Evolutionary conservation across 768 basidiomycete genomes (phyloP), one percentile per base, ranked within the genome.

Genomic region (Mycena haematopus): DNA sequence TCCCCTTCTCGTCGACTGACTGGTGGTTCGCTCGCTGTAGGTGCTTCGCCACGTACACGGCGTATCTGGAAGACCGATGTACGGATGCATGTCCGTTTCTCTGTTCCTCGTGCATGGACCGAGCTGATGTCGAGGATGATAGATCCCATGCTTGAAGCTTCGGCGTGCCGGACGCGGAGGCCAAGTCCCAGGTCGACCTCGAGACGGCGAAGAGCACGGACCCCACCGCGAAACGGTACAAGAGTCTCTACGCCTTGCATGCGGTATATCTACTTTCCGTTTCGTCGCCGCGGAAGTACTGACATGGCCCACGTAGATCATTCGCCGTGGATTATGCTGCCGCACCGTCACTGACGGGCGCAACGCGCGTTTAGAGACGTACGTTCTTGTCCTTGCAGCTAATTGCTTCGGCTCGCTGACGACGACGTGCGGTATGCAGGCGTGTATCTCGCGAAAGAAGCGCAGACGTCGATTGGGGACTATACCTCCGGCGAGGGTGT

Each of bases 31-130:
- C n/a, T n/a, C n/a, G n/a, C n/a, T n/a, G n/a, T n/a, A n/a, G n/a
- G n/a, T n/a, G n/a, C n/a, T n/a, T n/a, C 25, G 89, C 86, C 0
- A 89, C 88, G 14, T 90, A 87, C 68, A 91, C 89, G 2, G 85
- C 88, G 0, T 82, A 89, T 68, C 78, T 91, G 11, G 86, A 90
- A 73, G 85, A 87, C 52, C 76, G 80, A 60, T 83, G 83, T 55
- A 72, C 89, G n/a, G 83, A 86, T 84, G 6, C 58, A 6, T 25
- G 25, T 21, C 24, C 46, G 27, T 45, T 40, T 38, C 13, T 21
- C 22, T 25, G 6, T 40, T 25, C n/a, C n/a, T n/a, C n/a, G n/a
- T n/a, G n/a, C n/a, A n/a, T n/a, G n/a, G n/a, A n/a, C n/a, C n/a
- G n/a, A n/a, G n/a, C n/a, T n/a, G n/a, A n/a, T n/a, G n/a, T n/a